Conservation (phyloP, 306 rosid genomes). For the Gleditsia sinensis region DNA sequence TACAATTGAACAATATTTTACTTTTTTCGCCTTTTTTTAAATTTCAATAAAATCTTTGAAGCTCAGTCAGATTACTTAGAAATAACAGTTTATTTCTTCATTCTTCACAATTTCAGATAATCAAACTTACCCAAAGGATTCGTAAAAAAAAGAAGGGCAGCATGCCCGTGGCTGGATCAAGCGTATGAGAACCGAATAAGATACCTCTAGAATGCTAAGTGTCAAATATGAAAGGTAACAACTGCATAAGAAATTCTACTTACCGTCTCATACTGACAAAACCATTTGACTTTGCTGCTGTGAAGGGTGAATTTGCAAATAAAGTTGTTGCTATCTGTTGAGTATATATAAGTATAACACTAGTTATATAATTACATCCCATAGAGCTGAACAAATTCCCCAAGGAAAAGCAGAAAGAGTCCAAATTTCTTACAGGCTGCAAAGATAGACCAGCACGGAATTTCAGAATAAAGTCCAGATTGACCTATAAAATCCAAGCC, state of each 20-base stretch:
- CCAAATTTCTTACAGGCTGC: slow-evolving; percentile 80
- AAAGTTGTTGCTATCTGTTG: slow-evolving; percentile 97
- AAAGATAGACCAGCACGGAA: slow-evolving; percentile 91
- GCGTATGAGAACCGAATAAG: slow-evolving; percentile 30
- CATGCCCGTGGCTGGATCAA: slow-evolving; percentile 85
- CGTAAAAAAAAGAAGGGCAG: slow-evolving; percentile 92
- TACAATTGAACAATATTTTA: neutral
- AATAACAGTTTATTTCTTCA: slow-evolving; percentile 16
- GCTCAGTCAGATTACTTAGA: slow-evolving; percentile 20
- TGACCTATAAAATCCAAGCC: slow-evolving; percentile 60
- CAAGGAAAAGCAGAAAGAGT: slow-evolving; percentile 15
- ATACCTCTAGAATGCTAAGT: slow-evolving; percentile 21
- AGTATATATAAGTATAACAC: slow-evolving; percentile 33
- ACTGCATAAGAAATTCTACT: slow-evolving; percentile 14
- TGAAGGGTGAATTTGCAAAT: slow-evolving; percentile 95
- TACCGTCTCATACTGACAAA: slow-evolving; percentile 94
- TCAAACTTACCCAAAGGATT: slow-evolving; percentile 79
- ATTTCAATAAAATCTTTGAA: neutral
- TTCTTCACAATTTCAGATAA: slow-evolving; percentile 16
- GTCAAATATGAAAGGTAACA: slow-evolving; percentile 3
- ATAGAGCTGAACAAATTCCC: slow-evolving; percentile 10
- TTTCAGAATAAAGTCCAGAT: slow-evolving; percentile 93
- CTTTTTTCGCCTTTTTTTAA: slow-evolving; percentile 2
- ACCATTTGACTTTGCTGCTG: slow-evolving; percentile 90
- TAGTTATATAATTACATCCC: slow-evolving; percentile 40